Evolutionary conservation across 495 filamentous ascomycete genomes (phyloP).

Genomic region (Aspergillus avenaceus): DNA sequence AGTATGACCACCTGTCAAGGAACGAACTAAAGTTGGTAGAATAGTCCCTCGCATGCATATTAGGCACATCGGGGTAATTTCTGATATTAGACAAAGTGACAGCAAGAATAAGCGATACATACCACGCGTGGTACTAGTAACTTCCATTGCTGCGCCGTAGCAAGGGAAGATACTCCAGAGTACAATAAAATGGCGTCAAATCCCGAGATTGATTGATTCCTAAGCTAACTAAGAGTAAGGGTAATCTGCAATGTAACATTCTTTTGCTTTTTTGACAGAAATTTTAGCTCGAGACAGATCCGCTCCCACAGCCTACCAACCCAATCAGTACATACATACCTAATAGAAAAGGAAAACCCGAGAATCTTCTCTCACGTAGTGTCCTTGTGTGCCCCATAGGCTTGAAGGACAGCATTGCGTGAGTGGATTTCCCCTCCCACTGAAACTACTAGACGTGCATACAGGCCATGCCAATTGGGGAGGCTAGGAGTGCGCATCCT

Average conservation of each 20-base stretch:
- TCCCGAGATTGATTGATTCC: background rate
- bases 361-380: background rate
- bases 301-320: background rate
- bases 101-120: no score
- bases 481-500: background rate
- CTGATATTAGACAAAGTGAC: background rate
- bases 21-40: background rate
- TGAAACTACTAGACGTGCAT: background rate
- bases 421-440: background rate
- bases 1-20: background rate
- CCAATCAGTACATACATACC: background rate
- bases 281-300: background rate
- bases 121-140: no score
- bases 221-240: background rate
- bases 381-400: background rate
- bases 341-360: background rate
- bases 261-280: constrained; percentile 1
- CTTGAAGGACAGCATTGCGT: background rate
- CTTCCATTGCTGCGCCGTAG: background rate
- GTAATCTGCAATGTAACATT: constrained; percentile 1
- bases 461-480: background rate
- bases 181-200: background rate
- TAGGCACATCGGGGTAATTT: background rate
- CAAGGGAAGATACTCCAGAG: background rate
- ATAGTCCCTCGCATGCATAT: background rate